A percentile compares a stretch with the other conserved stretches of the same genome.
These are phyloP conservation scores for Penicillium sp. DNA, from an alignment of 2,329 filamentous ascomycete genomes.

Conservation along the genomic window DNA sequence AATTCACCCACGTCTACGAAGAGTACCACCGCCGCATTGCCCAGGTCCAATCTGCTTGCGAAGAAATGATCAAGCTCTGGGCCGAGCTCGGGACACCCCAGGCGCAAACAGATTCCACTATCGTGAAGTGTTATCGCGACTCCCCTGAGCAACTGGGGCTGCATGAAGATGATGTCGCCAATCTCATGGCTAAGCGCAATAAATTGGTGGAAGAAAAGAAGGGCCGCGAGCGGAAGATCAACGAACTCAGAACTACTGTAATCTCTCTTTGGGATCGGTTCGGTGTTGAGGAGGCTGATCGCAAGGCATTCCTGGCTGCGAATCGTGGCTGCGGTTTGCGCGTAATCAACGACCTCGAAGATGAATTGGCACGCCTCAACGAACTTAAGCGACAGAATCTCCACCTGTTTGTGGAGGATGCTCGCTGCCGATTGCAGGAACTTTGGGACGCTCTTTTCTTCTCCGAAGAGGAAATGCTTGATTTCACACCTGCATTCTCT, in stretches of 20 bases:
- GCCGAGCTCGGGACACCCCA: slow-evolving; percentile 92
- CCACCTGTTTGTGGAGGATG: slow-evolving; percentile 93
- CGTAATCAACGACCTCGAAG: slow-evolving; percentile 93
- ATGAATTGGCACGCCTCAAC: slow-evolving; percentile 79
- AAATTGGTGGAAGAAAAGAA: slow-evolving; percentile 87
- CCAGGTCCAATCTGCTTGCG: slow-evolving; percentile 69
- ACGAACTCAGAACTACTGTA: slow-evolving; percentile 73
- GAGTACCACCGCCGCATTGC: slow-evolving; percentile 85
- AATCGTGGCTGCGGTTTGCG: slow-evolving; percentile 90
- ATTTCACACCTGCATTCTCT: slow-evolving; percentile 94
- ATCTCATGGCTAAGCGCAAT: slow-evolving; percentile 71
- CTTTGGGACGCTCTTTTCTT: slow-evolving; percentile 94
- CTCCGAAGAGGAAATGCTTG: slow-evolving; percentile 97
- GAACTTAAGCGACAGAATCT: slow-evolving; percentile 94
- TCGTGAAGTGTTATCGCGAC: slow-evolving; percentile 86
- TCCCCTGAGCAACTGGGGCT: slow-evolving; percentile 91
- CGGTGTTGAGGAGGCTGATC: slow-evolving; percentile 75
- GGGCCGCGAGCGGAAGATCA: slow-evolving; percentile 71
- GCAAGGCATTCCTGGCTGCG: slow-evolving; percentile 77
- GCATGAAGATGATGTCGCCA: slow-evolving; percentile 77
- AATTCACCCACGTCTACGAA: slow-evolving; percentile 93
- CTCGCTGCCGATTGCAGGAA: slow-evolving; percentile 83
- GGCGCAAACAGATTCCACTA: slow-evolving; percentile 80
- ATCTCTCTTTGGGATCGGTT: slow-evolving; percentile 87
- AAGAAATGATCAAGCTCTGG: slow-evolving; percentile 92